Evolutionary conservation across 179 eudicot genomes (phyloP).

Genomic region (Drosera spatulata): DNA sequence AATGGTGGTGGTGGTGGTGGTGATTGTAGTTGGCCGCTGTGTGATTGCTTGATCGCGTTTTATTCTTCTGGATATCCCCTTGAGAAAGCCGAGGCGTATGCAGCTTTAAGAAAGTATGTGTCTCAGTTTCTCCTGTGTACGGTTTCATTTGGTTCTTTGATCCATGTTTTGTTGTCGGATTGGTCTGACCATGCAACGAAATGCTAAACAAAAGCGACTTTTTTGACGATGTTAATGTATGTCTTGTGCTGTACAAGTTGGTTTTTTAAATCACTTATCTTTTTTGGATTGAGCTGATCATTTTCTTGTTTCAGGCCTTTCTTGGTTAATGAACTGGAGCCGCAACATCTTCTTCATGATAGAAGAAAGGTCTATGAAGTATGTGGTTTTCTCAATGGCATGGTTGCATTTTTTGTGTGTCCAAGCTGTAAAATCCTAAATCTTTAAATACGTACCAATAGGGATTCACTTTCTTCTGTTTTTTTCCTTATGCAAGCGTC

Average conservation of each 20-base stretch:
- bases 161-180: too few species aligned
- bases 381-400: conserved; percentile 1
- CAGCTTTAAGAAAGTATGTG: conserved; percentile 70
- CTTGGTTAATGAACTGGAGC: conserved; percentile 84
- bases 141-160: too few species aligned
- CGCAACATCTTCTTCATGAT: conserved; percentile 87
- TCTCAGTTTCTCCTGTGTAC: conserved; percentile 3
- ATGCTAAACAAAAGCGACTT: too few species aligned
- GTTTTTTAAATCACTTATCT: not conserved
- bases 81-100: conserved; percentile 82
- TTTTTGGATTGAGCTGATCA: too few species aligned
- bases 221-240: too few species aligned
- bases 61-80: conserved; percentile 89
- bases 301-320: conserved; percentile 50
- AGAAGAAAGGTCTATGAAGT: conserved; percentile 96
- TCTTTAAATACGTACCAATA: conserved; percentile 4
- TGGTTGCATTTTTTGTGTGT: not conserved
- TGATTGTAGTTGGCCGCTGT: conserved; percentile 81
- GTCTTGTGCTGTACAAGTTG: not conserved
- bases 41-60: conserved; percentile 94
- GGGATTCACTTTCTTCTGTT: conserved; percentile 1
- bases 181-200: too few species aligned
- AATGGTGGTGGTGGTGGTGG: conserved; percentile 27
- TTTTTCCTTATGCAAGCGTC: conserved; percentile 47
- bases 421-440: not conserved